phyloP scores from a whole-genome alignment of 73 alveolate genomes.

The Uronychia binucleata region DNA sequence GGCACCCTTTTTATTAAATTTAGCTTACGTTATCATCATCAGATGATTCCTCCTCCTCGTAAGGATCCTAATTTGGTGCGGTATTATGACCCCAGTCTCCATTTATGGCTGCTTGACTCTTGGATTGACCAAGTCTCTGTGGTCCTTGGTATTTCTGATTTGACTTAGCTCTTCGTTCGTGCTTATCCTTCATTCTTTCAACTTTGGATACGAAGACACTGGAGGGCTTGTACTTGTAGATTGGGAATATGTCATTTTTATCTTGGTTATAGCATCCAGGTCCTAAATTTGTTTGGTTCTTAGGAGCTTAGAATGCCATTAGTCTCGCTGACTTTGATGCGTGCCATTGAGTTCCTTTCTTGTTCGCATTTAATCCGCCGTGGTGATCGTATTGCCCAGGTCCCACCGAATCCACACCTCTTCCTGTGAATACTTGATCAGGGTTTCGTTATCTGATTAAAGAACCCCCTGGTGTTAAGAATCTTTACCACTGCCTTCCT shows the following conservation, averaged over 20 bases:
- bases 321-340: constrained; percentile 22
- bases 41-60: constrained; percentile 30
- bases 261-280: constrained; percentile 73
- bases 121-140: background rate
- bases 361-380: constrained; percentile 2
- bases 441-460: constrained; percentile 62
- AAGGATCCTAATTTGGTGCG: constrained; percentile 34
- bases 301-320: constrained; percentile 2
- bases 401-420: constrained; percentile 59
- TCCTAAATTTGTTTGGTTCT: constrained; percentile 55
- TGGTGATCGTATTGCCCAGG: constrained; percentile 75
- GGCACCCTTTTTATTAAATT: background rate
- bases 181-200: constrained; percentile 23
- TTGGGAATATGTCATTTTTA: constrained; percentile 68
- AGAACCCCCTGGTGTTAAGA: constrained; percentile 32
- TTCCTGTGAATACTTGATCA: constrained; percentile 60
- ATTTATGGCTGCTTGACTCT: background rate
- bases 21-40: background rate
- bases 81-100: background rate
- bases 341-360: constrained; percentile 62
- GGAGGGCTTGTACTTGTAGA: constrained; percentile 68
- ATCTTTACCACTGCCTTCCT: constrained; percentile 29
- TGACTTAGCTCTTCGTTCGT: constrained; percentile 6
- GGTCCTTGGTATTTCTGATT: background rate
- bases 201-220: constrained; percentile 67